Base-by-base conservation (phyloP, 257 asterid species). In the Lycium barbarum region DNA sequence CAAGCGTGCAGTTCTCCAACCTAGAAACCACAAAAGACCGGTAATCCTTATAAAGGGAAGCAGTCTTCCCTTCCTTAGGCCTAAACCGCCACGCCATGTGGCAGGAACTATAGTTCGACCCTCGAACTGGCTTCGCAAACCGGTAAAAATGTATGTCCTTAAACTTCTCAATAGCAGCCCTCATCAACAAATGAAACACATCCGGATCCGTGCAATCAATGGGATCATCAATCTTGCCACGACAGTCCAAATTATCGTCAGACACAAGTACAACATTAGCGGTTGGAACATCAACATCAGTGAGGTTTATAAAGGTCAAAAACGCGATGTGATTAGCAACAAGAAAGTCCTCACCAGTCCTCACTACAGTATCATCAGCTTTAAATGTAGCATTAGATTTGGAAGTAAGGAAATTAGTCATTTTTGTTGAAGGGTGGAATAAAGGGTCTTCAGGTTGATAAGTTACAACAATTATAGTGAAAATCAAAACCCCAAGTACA, bases 81-180 rank as follows among this genome's bases (percentile, higher is more conserved):
- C 93, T 91, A 87, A 91, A 96, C 83, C 97, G 85, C 98, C 98
- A 96, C 3, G 97, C 97, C 98, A 96, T 95, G 88, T 96, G 98
- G 85, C 99, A 96, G 22, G 95, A 91, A 33, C 71, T 89, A 35
- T 87, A 92, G 17, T 91, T 89, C 38, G 89, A 85, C 45, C 99
- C 99, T 5, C 47, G 79, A 79, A 93, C 98, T 0, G 98, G 94
- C 91, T 91, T 96, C 84, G 98, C 98, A 87, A 95, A 96, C 79
- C 90, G 88, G 85, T 88, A 91, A 73, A 95, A 94, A 49, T 93
- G 96, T 45, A 91, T 83, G 81, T 95, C 98, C 86, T 89, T 90
- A 68, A 95, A 91, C 83, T 85, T 88, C 54, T 93, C 97, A 84
- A 97, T 93, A 5, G 98, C 87, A 51, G 91, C 87, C 87, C 90